Base-by-base conservation (phyloP, 257 asterid species). In the Fraxinus quadrangulata region DNA sequence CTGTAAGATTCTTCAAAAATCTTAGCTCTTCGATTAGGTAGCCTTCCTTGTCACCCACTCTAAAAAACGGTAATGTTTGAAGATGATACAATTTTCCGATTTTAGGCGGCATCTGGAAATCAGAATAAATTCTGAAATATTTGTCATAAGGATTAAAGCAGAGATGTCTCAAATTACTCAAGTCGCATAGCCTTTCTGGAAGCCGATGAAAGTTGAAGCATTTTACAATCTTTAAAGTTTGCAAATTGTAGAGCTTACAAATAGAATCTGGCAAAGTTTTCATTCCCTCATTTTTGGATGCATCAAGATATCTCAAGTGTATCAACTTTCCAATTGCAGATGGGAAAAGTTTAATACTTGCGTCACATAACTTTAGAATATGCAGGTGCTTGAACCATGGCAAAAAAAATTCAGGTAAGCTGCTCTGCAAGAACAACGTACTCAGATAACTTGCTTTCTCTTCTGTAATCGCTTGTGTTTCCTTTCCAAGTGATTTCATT, bases 1-100 rank as follows among this genome's bases (percentile, higher is more conserved):
- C 88, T 8, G 13, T 65, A 11, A 85, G 81, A 12, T 86, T 65
- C 71, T 77, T 42, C 73, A 84, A 61, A 33, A 1, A 3, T 24
- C 84, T 82, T 40, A 85, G 37, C 71, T 85, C 86, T 37, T 83
- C 79, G 3, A 85, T 80, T 28, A 6, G 66, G 9, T 19, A 23
- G 1, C 87, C 87, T 24, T 85, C 65, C 42, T 70, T 78, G 21
- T 1, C 6, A 24, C 84, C 81, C 0, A 85, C 33, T 0, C 1
- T 66, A 1, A 83, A 83, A 30, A 49, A 7, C 0, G 4, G 21
- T 26, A 79, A 74, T 5, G 79, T 79, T 61, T 36, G 79, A 67
- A 80, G 78, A 66, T 51, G 45, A 7, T 73, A 77, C 67, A 83
- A 67, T 6, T 6, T 14, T 5, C 87, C 80, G 61, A 83, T 80